Percentiles rank a stretch among this genome's conserved stretches.
phyloP scores from a whole-genome alignment of 768 basidiomycete genomes.

The Podaxis sp. region DNA sequence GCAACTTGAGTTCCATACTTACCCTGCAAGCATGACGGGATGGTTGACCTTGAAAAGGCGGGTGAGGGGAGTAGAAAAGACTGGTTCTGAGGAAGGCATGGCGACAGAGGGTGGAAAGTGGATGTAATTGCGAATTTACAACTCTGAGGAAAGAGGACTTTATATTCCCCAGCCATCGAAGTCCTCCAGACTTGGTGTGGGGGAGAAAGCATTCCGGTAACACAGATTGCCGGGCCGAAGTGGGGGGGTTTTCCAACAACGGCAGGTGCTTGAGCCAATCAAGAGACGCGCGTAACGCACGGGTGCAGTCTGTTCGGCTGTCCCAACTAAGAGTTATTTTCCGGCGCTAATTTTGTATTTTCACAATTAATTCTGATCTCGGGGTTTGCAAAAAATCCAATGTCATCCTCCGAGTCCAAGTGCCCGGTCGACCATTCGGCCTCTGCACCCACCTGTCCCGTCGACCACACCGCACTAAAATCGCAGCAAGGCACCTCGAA shows the following conservation, averaged over 20 bases:
- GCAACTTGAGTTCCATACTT: conserved; percentile 18
- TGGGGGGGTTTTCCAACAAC: neutral
- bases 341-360: conserved; percentile 8
- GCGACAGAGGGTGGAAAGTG: conserved; percentile 17
- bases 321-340: neutral
- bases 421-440: conserved; percentile 50
- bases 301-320: conserved; percentile 1
- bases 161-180: neutral
- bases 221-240: neutral
- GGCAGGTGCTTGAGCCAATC: neutral
- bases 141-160: neutral
- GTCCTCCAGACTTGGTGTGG: neutral
- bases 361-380: neutral
- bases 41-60: conserved; percentile 76
- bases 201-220: neutral
- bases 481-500: conserved; percentile 13
- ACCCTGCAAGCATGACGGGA: conserved; percentile 82
- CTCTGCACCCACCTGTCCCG: conserved; percentile 51
- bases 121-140: neutral
- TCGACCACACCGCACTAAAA: conserved; percentile 49
- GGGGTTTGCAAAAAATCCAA: conserved; percentile 17
- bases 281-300: neutral
- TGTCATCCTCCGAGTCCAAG: conserved; percentile 26
- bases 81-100: conserved; percentile 66
- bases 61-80: conserved; percentile 75